Evolutionary conservation across 106 monocot genomes (phyloP).

Genomic region (Allium fistulosum): DNA sequence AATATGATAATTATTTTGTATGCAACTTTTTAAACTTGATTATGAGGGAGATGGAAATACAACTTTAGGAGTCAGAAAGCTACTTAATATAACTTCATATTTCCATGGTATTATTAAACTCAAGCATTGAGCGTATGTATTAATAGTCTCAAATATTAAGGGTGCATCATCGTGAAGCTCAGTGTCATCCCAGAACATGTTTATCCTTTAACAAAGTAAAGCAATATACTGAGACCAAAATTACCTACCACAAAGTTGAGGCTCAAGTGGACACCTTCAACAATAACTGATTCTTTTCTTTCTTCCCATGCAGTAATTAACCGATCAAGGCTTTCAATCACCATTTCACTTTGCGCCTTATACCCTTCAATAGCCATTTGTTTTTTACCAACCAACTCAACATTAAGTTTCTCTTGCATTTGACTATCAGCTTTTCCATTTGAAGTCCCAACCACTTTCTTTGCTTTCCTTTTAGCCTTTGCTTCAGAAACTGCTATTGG

Average conservation of each 20-base stretch:
- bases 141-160: too few relatives aligned
- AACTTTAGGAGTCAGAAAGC: too few relatives aligned
- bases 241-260: constrained; percentile 79
- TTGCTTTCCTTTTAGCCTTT: constrained; percentile 43
- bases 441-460: constrained; percentile 26
- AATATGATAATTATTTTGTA: too few relatives aligned
- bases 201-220: too few relatives aligned
- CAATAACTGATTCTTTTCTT: constrained; percentile 85
- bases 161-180: too few relatives aligned
- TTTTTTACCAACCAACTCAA: constrained; percentile 48
- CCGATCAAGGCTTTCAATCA: constrained; percentile 91
- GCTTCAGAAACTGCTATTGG: constrained; percentile 58
- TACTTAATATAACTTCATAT: too few relatives aligned
- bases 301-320: constrained; percentile 96
- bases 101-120: too few relatives aligned
- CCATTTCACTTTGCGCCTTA: constrained; percentile 98
- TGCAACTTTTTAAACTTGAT: too few relatives aligned
- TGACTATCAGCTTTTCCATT: constrained; percentile 7
- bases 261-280: constrained; percentile 96
- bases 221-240: neutral
- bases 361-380: constrained; percentile 79
- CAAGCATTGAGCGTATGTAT: too few relatives aligned
- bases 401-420: constrained; percentile 10
- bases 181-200: too few relatives aligned
- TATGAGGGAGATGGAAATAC: too few relatives aligned